phyloP scores from a whole-genome alignment of 352 stramenopile species.

The Plasmopara muralis region DNA sequence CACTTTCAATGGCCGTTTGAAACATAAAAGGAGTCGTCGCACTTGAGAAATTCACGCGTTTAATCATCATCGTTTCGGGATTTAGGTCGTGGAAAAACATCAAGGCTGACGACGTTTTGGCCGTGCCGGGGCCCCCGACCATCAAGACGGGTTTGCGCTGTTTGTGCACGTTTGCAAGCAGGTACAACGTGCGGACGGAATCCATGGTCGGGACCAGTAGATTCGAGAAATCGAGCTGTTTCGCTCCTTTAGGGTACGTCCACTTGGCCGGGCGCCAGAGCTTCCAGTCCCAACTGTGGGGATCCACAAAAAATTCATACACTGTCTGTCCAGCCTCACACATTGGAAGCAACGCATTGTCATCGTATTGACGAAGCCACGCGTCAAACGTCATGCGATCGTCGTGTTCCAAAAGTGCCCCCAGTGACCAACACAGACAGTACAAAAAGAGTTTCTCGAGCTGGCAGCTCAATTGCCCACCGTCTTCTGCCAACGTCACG shows the following conservation, averaged over 20 bases:
- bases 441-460: slow-evolving; percentile 97
- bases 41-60: slow-evolving; percentile 97
- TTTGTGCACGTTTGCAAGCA: slow-evolving; percentile 90
- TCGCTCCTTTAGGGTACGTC: slow-evolving; percentile 91
- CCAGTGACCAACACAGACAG: slow-evolving; percentile 94
- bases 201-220: slow-evolving; percentile 98
- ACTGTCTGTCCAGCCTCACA: slow-evolving; percentile 83
- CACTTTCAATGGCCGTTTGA: slow-evolving; percentile 95
- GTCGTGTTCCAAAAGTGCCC: slow-evolving; percentile 93
- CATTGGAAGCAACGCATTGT: slow-evolving; percentile 88
- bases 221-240: slow-evolving; percentile 96
- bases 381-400: slow-evolving; percentile 94
- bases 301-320: slow-evolving; percentile 93
- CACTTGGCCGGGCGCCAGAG: slow-evolving; percentile 93
- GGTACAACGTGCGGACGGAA: slow-evolving; percentile 92
- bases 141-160: slow-evolving; percentile 93
- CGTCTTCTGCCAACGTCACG: slow-evolving; percentile 57
- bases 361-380: slow-evolving; percentile 92
- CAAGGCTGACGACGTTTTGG: slow-evolving; percentile 96
- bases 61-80: slow-evolving; percentile 92
- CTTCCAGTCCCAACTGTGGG: slow-evolving; percentile 91
- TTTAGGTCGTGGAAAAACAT: slow-evolving; percentile 98
- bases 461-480: slow-evolving; percentile 60
- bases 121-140: slow-evolving; percentile 95
- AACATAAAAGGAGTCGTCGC: slow-evolving; percentile 97